Evolutionary conservation across 2,329 filamentous ascomycete species (phyloP).

Genomic region (Aspergillus versicolor): DNA sequence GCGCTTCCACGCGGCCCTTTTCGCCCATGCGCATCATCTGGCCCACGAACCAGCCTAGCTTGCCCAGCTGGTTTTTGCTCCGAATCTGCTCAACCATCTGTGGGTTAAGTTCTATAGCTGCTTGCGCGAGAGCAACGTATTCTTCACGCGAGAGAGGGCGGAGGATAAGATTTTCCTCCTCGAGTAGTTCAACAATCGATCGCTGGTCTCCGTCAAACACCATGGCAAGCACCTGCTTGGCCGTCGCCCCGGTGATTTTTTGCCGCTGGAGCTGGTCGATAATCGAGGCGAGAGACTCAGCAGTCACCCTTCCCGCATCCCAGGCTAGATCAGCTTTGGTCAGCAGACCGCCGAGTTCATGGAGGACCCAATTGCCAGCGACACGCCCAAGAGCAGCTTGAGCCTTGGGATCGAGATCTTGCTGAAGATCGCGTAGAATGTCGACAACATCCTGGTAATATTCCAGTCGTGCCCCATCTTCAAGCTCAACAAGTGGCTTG

Average conservation of each 20-base stretch:
- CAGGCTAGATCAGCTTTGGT: constrained; percentile 52
- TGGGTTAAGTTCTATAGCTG: constrained; percentile 54
- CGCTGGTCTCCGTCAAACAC: constrained; percentile 55
- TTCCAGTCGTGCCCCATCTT: constrained; percentile 75
- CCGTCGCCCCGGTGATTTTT: constrained; percentile 55
- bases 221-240: constrained; percentile 58
- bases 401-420: constrained; percentile 26
- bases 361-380: constrained; percentile 69
- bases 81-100: constrained; percentile 61
- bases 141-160: constrained; percentile 55
- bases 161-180: constrained; percentile 56
- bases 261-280: constrained; percentile 45
- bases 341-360: constrained; percentile 68
- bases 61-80: constrained; percentile 61
- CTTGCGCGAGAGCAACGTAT: constrained; percentile 55
- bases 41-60: constrained; percentile 67
- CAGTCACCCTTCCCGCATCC: constrained; percentile 40
- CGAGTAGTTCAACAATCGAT: constrained; percentile 53
- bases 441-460: constrained; percentile 63
- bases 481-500: constrained; percentile 71
- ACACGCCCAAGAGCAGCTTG: constrained; percentile 45
- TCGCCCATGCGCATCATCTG: constrained; percentile 64
- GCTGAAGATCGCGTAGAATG: constrained; percentile 29
- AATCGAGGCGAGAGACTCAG: constrained; percentile 46
- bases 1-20: constrained; percentile 62